Evolutionary conservation across 805 yeast genomes (phyloP).

Genomic region (Metschnikowia drakensbergensis): DNA sequence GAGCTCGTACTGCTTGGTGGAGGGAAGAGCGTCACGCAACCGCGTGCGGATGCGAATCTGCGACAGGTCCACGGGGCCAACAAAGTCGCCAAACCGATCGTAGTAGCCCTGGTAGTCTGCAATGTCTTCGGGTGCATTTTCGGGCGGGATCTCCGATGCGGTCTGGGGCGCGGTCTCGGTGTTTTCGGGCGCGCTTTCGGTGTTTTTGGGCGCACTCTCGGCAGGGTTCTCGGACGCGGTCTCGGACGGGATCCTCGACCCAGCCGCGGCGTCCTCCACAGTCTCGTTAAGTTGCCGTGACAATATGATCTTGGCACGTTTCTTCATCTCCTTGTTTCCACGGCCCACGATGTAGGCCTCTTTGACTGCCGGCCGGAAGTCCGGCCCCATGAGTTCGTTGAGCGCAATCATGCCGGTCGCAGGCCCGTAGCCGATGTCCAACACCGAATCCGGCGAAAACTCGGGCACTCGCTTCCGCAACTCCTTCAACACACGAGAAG

Average conservation of each 20-base stretch:
- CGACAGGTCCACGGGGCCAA: constrained; percentile 53
- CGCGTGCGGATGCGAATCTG: constrained; percentile 52
- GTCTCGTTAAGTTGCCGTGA: constrained; percentile 60
- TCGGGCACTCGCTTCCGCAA: constrained; percentile 51
- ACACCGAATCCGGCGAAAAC: constrained; percentile 62
- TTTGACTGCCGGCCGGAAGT: constrained; percentile 57
- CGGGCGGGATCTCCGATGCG: neutral
- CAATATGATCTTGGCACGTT: constrained; percentile 71
- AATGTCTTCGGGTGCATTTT: constrained; percentile 2
- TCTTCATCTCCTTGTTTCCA: constrained; percentile 58
- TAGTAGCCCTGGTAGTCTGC: constrained; percentile 12
- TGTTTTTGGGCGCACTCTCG: too few species aligned
- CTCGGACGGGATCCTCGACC: too few species aligned
- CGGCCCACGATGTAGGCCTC: constrained; percentile 72
- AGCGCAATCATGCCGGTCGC: constrained; percentile 87
- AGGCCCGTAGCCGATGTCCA: constrained; percentile 88
- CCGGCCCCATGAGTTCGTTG: constrained; percentile 73
- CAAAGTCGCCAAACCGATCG: constrained; percentile 19
- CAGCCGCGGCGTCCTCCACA: neutral
- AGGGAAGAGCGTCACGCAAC: constrained; percentile 51
- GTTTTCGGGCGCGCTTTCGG: neutral
- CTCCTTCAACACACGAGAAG: constrained; percentile 63
- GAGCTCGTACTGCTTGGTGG: constrained; percentile 62
- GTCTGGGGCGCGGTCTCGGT: constrained; percentile 17
- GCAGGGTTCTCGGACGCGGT: too few species aligned